These are phyloP conservation scores for Alternaria incomplexa DNA, from an alignment of 2,329 filamentous ascomycete genomes.

Conservation along the genomic window DNA sequence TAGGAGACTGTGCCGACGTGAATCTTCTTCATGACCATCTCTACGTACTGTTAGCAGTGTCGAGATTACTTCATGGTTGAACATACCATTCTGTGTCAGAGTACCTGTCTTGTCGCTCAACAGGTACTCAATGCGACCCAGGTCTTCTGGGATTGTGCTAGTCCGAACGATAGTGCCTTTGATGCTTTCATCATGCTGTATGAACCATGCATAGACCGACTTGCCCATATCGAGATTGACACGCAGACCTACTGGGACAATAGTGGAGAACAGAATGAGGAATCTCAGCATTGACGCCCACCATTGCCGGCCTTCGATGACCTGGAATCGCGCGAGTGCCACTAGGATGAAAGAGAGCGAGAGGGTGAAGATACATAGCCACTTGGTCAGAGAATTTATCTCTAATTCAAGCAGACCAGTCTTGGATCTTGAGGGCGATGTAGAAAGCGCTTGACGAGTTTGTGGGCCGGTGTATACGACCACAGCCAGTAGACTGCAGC, in stretches of 20 bases:
- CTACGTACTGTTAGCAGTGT: slow-evolving; percentile 50
- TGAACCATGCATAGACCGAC: slow-evolving; percentile 93
- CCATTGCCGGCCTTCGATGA: slow-evolving; percentile 73
- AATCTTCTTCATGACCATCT: slow-evolving; percentile 99
- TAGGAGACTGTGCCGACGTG: slow-evolving; percentile 98
- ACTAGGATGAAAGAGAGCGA: slow-evolving; percentile 87
- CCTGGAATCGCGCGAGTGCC: slow-evolving; percentile 79
- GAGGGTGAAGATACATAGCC: slow-evolving; percentile 86
- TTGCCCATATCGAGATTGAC: slow-evolving; percentile 98
- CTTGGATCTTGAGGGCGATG: slow-evolving; percentile 89
- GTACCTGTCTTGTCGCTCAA: slow-evolving; percentile 99
- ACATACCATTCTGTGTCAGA: slow-evolving; percentile 80
- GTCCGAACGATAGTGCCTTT: slow-evolving; percentile 92
- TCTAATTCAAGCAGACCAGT: slow-evolving; percentile 92
- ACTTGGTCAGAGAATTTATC: slow-evolving; percentile 97
- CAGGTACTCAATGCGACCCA: slow-evolving; percentile 94
- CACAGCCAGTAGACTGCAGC: slow-evolving; percentile 84
- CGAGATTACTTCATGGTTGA: neutral
- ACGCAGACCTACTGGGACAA: slow-evolving; percentile 93
- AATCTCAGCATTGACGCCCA: slow-evolving; percentile 99
- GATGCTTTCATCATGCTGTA: slow-evolving; percentile 88
- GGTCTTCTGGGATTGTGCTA: slow-evolving; percentile 95
- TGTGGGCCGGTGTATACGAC: slow-evolving; percentile 95
- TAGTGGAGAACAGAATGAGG: slow-evolving; percentile 96
- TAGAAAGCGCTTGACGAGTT: slow-evolving; percentile 91